Evolutionary conservation across 2,329 filamentous ascomycete genomes (phyloP), one percentile per base, ranked within the genome.

Genomic region (Fusarium torulosum): DNA sequence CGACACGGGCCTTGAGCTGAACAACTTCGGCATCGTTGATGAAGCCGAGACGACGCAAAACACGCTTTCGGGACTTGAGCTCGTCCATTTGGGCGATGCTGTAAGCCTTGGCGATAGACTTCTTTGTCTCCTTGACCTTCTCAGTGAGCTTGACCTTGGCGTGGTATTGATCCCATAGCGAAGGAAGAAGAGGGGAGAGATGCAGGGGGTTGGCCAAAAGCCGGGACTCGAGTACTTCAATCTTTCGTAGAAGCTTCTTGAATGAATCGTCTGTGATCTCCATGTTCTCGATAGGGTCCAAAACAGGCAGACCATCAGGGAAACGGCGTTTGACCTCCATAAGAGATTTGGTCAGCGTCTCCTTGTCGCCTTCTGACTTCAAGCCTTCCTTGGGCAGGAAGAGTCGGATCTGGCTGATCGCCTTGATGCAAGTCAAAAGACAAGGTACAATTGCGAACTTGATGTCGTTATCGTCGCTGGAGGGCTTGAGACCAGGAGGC

Each of bases 261-360:
- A 99, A 98, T 0, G 89, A 90, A 2, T 97, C 94, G 74, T 98
- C 96, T 6, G 85, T 90, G 74, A 99, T 98, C 27, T 89, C 87
- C 96, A 99, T 98, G 75, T 97, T 94, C 78, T 98, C 94, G 38
- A 99, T 90, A 0, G 96, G 96, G 74, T 99, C 96, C 19, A 99
- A 82, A 8, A 94, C 85, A 4, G 96, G 91, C 57, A 99, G 83
- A 4, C 96, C 96, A 75, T 99, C 96, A 1, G 94, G 94, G 81
- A 99, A 98, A 25, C 96, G 90, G 70, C 89, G 89, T 79, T 92
- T 87, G 17, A 97, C 90, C 78, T 98, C 95, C 41, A 88, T 86
- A 27, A 98, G 79, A 2, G 84, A 86, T 68, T 91, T 91, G 57
- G 90, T 88, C 47, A 91, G 85, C 17, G 90, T 86, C 2, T 87